Evolutionary conservation across 495 filamentous ascomycete genomes (phyloP).

Genomic region (Aspergillus cavernicola): DNA sequence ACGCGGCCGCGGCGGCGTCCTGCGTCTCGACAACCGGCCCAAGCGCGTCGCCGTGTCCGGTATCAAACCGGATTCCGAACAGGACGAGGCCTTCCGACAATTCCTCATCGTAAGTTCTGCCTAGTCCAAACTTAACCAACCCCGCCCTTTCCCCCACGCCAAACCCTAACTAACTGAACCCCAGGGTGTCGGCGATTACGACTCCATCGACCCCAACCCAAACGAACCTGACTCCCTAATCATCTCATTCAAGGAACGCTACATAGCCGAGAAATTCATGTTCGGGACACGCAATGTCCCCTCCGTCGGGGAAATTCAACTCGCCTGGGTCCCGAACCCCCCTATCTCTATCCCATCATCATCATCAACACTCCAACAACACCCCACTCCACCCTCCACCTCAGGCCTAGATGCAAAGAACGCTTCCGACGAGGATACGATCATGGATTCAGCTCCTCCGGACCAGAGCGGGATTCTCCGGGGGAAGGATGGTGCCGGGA

Average conservation of each 20-base stretch:
- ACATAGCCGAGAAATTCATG: conserved; percentile 83
- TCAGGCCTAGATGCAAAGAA: conserved; percentile 21
- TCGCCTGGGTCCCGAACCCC: conserved; percentile 64
- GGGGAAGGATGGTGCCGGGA: conserved; percentile 18
- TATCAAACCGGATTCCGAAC: conserved; percentile 62
- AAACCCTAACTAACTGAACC: conserved; percentile 17
- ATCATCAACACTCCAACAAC: neutral
- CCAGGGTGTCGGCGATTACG: conserved; percentile 82
- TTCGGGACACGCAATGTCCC: conserved; percentile 64
- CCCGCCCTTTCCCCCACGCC: neutral
- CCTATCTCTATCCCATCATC: conserved; percentile 23
- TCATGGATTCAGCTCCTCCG: conserved; percentile 30
- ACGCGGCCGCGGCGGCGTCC: conserved; percentile 56
- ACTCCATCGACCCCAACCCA: conserved; percentile 66
- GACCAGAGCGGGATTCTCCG: conserved; percentile 18
- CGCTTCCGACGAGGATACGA: conserved; percentile 32
- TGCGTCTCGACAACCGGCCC: conserved; percentile 84
- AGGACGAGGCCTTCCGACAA: conserved; percentile 80
- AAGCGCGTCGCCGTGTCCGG: conserved; percentile 71
- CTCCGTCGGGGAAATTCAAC: conserved; percentile 69
- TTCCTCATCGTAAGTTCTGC: conserved; percentile 72
- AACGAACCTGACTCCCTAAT: conserved; percentile 53
- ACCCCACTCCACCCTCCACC: neutral
- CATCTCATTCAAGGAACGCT: conserved; percentile 85
- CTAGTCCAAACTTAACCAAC: neutral